Conservation (phyloP, 177 flowering plant species). For the Tripterygium wilfordii region DNA sequence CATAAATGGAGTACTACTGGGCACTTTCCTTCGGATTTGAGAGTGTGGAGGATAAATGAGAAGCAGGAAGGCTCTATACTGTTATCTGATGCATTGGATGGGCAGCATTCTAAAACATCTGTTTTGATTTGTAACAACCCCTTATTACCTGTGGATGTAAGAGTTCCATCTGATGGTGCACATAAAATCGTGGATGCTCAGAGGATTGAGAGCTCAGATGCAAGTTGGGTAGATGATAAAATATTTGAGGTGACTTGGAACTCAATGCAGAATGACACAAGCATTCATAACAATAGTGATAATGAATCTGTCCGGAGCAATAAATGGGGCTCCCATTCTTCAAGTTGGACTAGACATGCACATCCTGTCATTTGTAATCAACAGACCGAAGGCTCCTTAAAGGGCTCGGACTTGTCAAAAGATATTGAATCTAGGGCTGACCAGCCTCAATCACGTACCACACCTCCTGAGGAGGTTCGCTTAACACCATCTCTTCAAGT, state of each 20-base stretch:
- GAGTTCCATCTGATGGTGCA: constrained; percentile 13
- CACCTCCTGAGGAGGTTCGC: constrained; percentile 16
- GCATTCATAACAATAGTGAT: constrained; percentile 13
- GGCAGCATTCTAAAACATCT: constrained; percentile 12
- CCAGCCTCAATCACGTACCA: constrained; percentile 17
- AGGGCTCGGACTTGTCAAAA: constrained; percentile 20
- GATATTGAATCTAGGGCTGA: constrained; percentile 19
- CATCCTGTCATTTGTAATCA: constrained; percentile 17
- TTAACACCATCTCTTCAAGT: constrained; percentile 11
- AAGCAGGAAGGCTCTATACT: constrained; percentile 40
- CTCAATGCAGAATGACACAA: constrained; percentile 15
- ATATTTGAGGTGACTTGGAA: constrained; percentile 12
- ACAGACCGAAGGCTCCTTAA: constrained; percentile 12
- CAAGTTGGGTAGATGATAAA: constrained; percentile 5
- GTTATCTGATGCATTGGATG: constrained; percentile 44
- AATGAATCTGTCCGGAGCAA: constrained; percentile 14
- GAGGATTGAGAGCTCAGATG: constrained; percentile 6
- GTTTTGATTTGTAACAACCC: constrained; percentile 1
- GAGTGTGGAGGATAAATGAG: constrained; percentile 49
- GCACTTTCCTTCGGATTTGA: constrained; percentile 46
- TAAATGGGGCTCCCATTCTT: constrained; percentile 21
- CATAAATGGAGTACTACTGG: constrained; percentile 56
- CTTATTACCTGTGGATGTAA: constrained; percentile 4
- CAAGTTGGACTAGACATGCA: constrained; percentile 14
- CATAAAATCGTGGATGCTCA: constrained; percentile 14